These are phyloP conservation scores for Panicum miliaceum DNA, from an alignment of 176 grass and related monocot genomes.

Conservation along the genomic window DNA sequence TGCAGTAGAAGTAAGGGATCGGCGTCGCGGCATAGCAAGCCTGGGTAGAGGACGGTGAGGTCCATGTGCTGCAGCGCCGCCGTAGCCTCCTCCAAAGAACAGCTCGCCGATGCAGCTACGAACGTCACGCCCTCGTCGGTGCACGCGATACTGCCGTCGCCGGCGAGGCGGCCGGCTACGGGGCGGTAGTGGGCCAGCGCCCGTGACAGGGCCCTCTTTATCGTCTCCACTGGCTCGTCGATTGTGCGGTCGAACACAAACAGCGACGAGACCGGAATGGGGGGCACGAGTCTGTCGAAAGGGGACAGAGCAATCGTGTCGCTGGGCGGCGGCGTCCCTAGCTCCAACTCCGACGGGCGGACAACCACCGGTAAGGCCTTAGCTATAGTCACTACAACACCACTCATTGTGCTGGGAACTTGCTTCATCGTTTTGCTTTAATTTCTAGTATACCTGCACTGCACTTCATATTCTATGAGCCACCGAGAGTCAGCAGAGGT, in stretches of 20 bases:
- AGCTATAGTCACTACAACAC: no score
- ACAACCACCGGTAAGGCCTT: no score
- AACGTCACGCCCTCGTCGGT: conserved; percentile 11
- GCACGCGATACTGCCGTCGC: not conserved
- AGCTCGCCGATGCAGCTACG: not conserved
- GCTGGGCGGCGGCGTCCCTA: not conserved
- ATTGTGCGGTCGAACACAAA: not conserved
- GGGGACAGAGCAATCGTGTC: not conserved
- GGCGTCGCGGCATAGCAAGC: not conserved
- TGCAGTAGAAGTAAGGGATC: conserved; percentile 26
- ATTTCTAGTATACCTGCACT: no score
- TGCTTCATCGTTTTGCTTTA: no score
- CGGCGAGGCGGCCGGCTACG: conserved; percentile 7
- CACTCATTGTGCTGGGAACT: no score
- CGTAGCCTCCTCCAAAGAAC: not conserved
- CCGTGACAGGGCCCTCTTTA: not conserved
- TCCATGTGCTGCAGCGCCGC: not conserved
- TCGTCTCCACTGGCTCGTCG: not conserved
- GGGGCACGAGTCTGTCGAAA: conserved; percentile 6
- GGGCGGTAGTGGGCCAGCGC: no score
- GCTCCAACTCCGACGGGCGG: not conserved
- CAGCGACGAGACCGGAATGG: not conserved
- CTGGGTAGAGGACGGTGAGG: not conserved
- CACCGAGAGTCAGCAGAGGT: no score
- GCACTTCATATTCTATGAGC: no score